Evolutionary conservation across 257 asterid genomes (phyloP).

Genomic region (Nicotiana attenuata): DNA sequence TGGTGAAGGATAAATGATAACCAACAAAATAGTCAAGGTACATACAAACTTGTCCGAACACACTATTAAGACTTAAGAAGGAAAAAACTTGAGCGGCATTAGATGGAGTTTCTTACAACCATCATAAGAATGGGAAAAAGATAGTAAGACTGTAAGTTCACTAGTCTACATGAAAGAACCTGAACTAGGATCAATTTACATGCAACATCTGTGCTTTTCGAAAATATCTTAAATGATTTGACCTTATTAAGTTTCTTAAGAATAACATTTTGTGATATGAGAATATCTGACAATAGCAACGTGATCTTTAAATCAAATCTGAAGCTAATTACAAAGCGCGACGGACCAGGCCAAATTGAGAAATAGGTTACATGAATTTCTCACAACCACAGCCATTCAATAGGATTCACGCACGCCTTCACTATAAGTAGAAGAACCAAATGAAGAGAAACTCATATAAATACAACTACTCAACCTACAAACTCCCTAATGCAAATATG

Average conservation of each 20-base stretch:
- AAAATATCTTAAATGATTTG: not conserved
- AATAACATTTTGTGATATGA: not conserved
- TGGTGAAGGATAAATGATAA: not conserved
- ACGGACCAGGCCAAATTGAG: not conserved
- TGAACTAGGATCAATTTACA: not conserved
- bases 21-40: too few species aligned
- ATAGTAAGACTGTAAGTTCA: not conserved
- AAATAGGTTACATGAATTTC: not conserved
- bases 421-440: not conserved
- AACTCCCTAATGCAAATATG: not conserved
- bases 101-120: not conserved
- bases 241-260: not conserved
- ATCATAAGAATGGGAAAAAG: not conserved
- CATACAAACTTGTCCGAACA: not conserved
- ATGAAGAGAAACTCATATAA: not conserved
- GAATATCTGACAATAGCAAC: not conserved
- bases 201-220: not conserved
- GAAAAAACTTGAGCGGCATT: not conserved
- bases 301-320: not conserved
- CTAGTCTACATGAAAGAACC: not conserved
- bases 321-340: not conserved
- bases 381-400: not conserved
- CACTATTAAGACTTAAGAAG: not conserved
- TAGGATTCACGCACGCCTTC: not conserved
- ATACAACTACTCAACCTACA: not conserved